These are phyloP conservation scores for Aulographum hederae DNA, from an alignment of 2,329 filamentous ascomycete genomes.

Conservation along the genomic window DNA sequence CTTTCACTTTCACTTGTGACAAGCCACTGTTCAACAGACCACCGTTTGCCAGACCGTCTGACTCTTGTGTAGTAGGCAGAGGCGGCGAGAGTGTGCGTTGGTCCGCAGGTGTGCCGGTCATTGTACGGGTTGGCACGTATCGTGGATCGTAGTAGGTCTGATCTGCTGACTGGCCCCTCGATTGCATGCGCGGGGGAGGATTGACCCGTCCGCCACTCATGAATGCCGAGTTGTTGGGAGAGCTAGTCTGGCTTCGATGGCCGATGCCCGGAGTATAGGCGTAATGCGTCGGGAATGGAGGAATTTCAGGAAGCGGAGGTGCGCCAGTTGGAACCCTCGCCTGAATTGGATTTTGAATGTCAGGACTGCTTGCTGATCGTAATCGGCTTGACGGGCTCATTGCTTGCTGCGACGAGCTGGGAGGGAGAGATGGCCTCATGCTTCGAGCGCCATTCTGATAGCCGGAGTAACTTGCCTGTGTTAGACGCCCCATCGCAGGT, in stretches of 20 bases:
- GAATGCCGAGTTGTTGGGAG: conserved; percentile 45
- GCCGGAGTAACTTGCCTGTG: conserved; percentile 11
- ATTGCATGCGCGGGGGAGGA: too few species aligned
- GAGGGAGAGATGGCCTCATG: conserved; percentile 56
- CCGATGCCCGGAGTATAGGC: conserved; percentile 34
- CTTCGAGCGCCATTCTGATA: not conserved
- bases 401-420: conserved; percentile 36
- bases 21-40: too few species aligned
- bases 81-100: too few species aligned
- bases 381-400: conserved; percentile 47
- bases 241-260: conserved; percentile 65
- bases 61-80: too few species aligned
- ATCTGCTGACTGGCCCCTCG: conserved; percentile 9
- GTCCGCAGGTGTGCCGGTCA: conserved; percentile 1
- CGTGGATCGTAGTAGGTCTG: not conserved
- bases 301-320: conserved; percentile 22
- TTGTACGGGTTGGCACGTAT: too few species aligned
- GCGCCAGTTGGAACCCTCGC: conserved; percentile 27
- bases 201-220: too few species aligned
- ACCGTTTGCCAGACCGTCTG: too few species aligned
- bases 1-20: conserved; percentile 87
- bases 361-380: conserved; percentile 86
- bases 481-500: conserved; percentile 63
- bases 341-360: conserved; percentile 59
- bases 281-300: conserved; percentile 37